Conservation (phyloP, 805 yeast species). For the Hanseniaspora nectarophila region DNA sequence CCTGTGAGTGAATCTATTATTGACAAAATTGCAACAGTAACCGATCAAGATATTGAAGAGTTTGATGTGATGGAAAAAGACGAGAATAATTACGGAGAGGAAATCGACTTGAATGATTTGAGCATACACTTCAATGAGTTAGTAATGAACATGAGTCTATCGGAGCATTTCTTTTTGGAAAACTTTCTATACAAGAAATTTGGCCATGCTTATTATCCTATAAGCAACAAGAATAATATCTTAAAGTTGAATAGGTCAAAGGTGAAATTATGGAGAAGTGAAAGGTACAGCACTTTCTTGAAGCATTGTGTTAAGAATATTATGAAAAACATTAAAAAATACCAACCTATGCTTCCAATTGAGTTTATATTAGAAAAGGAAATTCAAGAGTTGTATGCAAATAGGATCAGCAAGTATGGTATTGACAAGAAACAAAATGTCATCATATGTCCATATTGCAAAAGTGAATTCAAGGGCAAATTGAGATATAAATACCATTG, state of each 20-base stretch:
- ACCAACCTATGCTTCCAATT: constrained; percentile 2
- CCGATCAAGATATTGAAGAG: constrained; percentile 41
- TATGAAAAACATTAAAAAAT: background rate
- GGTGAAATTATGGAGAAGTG: constrained; percentile 34
- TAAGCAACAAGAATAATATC: constrained; percentile 37
- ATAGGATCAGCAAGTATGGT: constrained; percentile 6
- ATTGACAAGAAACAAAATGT: constrained; percentile 10
- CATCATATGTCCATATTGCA: constrained; percentile 20
- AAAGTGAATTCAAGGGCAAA: constrained; percentile 51
- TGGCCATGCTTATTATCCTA: constrained; percentile 20
- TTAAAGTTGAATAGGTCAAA: constrained; percentile 40
- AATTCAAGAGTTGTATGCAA: constrained; percentile 16
- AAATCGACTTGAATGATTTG: constrained; percentile 42
- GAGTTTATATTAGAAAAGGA: constrained; percentile 20
- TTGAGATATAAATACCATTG: constrained; percentile 32
- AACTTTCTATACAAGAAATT: constrained; percentile 22
- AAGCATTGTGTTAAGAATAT: constrained; percentile 27
- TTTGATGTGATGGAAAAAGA: constrained; percentile 46
- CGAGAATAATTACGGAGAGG: constrained; percentile 29
- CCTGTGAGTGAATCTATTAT: background rate
- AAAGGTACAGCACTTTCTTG: constrained; percentile 35
- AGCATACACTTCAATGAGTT: constrained; percentile 33
- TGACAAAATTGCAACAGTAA: constrained; percentile 15
- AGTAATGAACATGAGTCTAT: constrained; percentile 16
- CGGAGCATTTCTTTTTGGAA: constrained; percentile 19